Percentiles rank a stretch among this genome's conserved stretches.
These are phyloP conservation scores for Megacollybia marginata DNA, from an alignment of 768 basidiomycete genomes.

Conservation along the genomic window DNA sequence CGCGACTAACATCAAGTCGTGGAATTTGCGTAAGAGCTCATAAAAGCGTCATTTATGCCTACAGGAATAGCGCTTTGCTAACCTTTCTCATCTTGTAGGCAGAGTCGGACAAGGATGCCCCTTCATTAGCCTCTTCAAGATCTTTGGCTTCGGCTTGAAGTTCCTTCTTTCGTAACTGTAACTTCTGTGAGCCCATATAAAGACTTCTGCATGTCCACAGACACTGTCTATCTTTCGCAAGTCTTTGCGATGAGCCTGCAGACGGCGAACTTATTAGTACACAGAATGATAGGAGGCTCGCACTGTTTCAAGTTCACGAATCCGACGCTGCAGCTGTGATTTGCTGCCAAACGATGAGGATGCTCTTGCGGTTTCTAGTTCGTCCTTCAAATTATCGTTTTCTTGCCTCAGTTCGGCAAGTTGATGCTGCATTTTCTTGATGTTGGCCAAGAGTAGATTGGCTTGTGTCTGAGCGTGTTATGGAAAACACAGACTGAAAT, in stretches of 20 bases:
- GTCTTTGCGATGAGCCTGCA: neutral
- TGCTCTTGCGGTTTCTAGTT: neutral
- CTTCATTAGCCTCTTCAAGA: conserved; percentile 17
- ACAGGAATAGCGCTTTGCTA: neutral
- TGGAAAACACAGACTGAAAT: too few species aligned
- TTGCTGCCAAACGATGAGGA: neutral
- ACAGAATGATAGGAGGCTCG: neutral
- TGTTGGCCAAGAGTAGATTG: neutral
- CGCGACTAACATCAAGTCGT: conserved; percentile 27
- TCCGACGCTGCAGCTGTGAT: neutral
- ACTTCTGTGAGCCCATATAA: neutral
- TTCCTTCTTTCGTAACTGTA: conserved; percentile 15
- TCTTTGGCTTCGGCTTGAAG: conserved; percentile 29
- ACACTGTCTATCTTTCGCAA: neutral
- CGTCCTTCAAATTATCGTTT: neutral
- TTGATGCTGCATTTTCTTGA: neutral
- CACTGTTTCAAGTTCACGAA: neutral
- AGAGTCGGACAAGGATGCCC: conserved; percentile 23
- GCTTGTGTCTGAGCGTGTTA: too few species aligned
- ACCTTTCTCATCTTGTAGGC: conserved; percentile 36
- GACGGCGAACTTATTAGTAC: neutral
- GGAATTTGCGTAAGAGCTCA: conserved; percentile 30
- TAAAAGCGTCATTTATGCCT: conserved; percentile 7
- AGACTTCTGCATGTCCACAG: neutral
- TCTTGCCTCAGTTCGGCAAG: neutral